Conservation (phyloP, 345 rosid genomes). For the Eucalyptus pauciflora region DNA sequence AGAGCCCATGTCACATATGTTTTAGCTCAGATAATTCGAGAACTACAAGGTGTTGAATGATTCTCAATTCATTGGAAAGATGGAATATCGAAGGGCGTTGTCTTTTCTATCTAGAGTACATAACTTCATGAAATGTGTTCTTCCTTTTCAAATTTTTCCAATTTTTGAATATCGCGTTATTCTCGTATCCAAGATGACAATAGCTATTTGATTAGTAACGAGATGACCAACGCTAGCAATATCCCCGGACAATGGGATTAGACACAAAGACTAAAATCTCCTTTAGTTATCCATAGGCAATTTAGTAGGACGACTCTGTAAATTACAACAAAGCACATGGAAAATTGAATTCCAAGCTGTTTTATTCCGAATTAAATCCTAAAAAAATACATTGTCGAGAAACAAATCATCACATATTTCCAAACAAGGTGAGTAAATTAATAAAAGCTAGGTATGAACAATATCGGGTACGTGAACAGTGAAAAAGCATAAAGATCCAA, state of each 20-base stretch:
- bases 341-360: not conserved
- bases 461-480: too few species aligned
- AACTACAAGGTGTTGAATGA: accelerated
- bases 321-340: not conserved
- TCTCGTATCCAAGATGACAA: accelerated
- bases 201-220: too few species aligned
- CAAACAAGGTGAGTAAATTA: not conserved
- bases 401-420: not conserved
- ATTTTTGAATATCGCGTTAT: too few species aligned
- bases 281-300: not conserved
- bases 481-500: not conserved
- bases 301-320: not conserved
- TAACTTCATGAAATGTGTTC: too few species aligned
- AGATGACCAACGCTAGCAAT: too few species aligned
- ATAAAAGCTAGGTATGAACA: not conserved
- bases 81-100: not conserved
- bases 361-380: not conserved
- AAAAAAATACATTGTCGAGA: not conserved
- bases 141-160: not conserved
- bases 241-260: too few species aligned
- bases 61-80: not conserved
- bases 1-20: accelerated
- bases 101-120: too few species aligned
- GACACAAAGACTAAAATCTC: too few species aligned
- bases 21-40: not conserved